phyloP scores from a whole-genome alignment of 2,329 filamentous ascomycete species.

The Aspergillus fructus region DNA sequence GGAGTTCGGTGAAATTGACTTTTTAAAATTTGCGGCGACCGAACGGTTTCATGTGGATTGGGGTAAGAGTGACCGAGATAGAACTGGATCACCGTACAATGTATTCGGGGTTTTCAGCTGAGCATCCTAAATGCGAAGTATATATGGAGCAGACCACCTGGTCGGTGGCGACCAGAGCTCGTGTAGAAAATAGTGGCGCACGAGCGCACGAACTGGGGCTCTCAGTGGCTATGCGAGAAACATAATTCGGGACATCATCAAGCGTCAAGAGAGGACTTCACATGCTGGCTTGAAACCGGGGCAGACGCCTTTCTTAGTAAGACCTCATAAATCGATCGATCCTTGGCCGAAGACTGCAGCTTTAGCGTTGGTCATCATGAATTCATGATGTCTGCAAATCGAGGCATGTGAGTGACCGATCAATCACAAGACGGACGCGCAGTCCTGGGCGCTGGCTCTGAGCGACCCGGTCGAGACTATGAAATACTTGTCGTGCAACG shows the following conservation, averaged over 20 bases:
- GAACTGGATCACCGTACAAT: background rate
- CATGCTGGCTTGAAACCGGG: background rate
- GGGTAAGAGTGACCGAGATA: background rate
- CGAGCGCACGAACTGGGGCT: background rate
- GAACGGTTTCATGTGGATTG: background rate
- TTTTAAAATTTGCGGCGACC: background rate
- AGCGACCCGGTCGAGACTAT: background rate
- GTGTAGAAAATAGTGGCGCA: background rate
- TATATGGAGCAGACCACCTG: background rate
- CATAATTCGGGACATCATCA: background rate
- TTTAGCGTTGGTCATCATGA: background rate
- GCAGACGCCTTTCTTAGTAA: background rate
- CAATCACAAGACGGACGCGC: background rate
- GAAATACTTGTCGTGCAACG: background rate
- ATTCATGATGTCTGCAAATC: background rate
- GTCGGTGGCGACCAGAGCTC: background rate
- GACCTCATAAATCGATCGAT: background rate
- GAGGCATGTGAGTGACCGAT: background rate
- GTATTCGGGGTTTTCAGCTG: background rate
- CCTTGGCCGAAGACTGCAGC: background rate
- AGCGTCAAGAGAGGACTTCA: background rate
- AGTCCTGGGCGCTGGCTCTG: background rate
- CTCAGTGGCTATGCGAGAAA: background rate
- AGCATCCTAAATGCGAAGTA: background rate
- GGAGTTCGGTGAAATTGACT: conserved; percentile 16